Evolutionary conservation across 208 protist genomes (phyloP).

Genomic region (Crithidia brevicula): DNA sequence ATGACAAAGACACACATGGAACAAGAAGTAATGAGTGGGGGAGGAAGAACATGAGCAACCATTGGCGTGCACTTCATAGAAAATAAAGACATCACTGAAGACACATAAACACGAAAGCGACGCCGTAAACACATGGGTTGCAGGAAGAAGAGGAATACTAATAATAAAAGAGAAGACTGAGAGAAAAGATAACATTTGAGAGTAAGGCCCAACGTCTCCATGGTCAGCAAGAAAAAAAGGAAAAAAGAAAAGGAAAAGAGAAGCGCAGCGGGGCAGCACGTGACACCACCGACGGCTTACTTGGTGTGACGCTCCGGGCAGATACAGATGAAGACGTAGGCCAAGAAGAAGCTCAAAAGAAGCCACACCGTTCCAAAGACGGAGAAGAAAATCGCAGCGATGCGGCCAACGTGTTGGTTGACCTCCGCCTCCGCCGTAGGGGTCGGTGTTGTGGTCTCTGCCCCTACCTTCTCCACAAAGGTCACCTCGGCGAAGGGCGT

Average conservation of each 20-base stretch:
- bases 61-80: no score
- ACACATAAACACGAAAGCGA: background rate
- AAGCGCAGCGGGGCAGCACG: no score
- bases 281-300: no score
- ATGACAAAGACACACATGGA: background rate
- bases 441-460: background rate
- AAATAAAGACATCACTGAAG: background rate
- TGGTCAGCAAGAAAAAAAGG: background rate
- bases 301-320: conserved; percentile 24
- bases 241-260: conserved; percentile 1
- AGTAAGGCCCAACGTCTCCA: no score
- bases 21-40: no score
- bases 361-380: conserved; percentile 15
- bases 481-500: background rate
- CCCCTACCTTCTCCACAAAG: background rate
- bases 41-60: no score
- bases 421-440: conserved; percentile 1
- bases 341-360: conserved; percentile 9
- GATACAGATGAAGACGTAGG: conserved; percentile 27
- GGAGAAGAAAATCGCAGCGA: conserved; percentile 18
- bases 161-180: no score
- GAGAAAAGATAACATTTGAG: no score
- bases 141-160: no score
- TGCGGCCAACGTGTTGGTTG: conserved; percentile 14
- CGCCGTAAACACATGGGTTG: no score